Percentiles rank a stretch among this genome's conserved stretches.
phyloP scores from a whole-genome alignment of 805 yeast genomes.

The Candida chauliodis region DNA sequence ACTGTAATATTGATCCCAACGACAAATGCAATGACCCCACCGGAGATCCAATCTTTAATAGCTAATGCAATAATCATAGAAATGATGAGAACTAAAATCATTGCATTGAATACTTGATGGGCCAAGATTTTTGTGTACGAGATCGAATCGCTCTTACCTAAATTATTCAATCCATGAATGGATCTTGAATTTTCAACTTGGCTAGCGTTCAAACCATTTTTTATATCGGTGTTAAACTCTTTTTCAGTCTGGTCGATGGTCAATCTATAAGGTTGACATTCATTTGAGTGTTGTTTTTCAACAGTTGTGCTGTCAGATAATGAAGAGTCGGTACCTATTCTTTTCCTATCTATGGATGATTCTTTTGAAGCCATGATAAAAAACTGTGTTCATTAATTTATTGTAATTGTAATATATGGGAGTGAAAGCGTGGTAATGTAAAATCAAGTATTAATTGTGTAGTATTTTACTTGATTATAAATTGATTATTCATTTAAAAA shows the following conservation, averaged over 20 bases:
- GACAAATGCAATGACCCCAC: slow-evolving; percentile 45
- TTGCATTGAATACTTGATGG: slow-evolving; percentile 37
- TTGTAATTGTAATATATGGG: not conserved
- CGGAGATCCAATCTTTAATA: slow-evolving; percentile 38
- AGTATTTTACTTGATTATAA: not conserved
- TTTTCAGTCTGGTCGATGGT: slow-evolving; percentile 34
- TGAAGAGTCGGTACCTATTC: slow-evolving; percentile 7
- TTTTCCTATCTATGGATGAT: slow-evolving; percentile 2
- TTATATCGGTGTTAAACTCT: slow-evolving; percentile 37
- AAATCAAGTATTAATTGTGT: not conserved
- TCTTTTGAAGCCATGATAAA: not conserved
- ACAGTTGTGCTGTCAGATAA: slow-evolving; percentile 3
- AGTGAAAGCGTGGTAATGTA: too few species aligned
- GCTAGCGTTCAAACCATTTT: slow-evolving; percentile 42
- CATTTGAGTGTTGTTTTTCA: not conserved
- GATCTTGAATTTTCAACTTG: slow-evolving; percentile 14
- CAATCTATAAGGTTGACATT: slow-evolving; percentile 16
- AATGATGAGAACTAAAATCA: slow-evolving; percentile 35
- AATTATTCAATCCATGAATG: slow-evolving; percentile 22
- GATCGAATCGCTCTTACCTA: slow-evolving; percentile 29
- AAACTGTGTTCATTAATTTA: too few species aligned
- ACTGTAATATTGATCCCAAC: slow-evolving; percentile 44
- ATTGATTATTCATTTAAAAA: not conserved
- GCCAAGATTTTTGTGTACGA: slow-evolving; percentile 27
- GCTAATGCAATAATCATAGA: slow-evolving; percentile 37